Evolutionary conservation across 345 rosid genomes (phyloP).

Genomic region (Gossypium bickii): DNA sequence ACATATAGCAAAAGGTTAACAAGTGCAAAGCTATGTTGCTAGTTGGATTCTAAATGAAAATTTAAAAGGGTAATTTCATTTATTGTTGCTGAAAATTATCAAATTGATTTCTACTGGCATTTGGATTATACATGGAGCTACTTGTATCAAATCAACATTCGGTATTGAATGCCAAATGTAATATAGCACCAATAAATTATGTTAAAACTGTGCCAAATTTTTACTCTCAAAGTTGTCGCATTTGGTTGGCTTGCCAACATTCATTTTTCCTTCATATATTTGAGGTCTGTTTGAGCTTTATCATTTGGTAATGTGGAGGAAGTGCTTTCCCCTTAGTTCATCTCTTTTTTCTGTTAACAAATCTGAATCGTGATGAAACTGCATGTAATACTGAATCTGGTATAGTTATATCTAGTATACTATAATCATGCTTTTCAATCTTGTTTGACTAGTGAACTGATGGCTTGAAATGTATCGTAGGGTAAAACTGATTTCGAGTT

Average conservation of each 20-base stretch:
- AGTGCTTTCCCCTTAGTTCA: not conserved
- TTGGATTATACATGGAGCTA: not conserved
- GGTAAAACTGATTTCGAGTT: slow-evolving; percentile 88
- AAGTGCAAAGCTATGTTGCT: not conserved
- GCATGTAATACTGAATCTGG: not conserved
- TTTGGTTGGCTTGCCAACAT: not conserved
- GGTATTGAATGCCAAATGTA: not conserved
- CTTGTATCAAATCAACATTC: not conserved
- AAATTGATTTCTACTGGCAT: too few species aligned
- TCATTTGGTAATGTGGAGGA: not conserved
- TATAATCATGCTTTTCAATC: not conserved
- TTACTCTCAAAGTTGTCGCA: not conserved
- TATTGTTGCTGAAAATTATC: not conserved
- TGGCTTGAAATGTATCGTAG: slow-evolving; percentile 39
- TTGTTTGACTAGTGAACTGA: slow-evolving; percentile 12
- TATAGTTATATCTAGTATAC: not conserved
- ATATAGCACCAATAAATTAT: not conserved
- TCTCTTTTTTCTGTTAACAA: not conserved
- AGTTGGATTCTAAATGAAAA: not conserved
- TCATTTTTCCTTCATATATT: not conserved
- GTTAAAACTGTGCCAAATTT: not conserved
- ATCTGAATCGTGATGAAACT: not conserved
- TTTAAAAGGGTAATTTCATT: not conserved
- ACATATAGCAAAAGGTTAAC: not conserved
- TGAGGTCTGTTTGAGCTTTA: not conserved